Evolutionary conservation across 2,329 filamentous ascomycete species (phyloP), one percentile per base, ranked within the genome.

Genomic region (Cladosporium sp.): DNA sequence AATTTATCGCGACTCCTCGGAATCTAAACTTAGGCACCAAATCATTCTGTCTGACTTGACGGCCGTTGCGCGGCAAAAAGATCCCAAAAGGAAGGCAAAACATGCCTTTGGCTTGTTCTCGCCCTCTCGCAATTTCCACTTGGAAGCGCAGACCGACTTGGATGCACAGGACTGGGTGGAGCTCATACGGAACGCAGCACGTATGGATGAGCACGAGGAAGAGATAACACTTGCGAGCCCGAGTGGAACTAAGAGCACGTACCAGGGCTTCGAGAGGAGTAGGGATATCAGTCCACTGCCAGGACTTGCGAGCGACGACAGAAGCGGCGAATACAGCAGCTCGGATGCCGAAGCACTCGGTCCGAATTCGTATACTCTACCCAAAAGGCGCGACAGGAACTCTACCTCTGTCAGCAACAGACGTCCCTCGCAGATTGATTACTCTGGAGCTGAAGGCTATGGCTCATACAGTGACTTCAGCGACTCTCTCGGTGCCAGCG

Each of bases 21-120:
- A 97, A 80, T 91, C 90, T 72, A 93, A 93, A 77, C 86, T 99
- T 52, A 90, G 92, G 62, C 90, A 96, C 74, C 93, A 96, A 75
- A 88, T 99, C 73, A 89, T 89, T 74, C 86, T 98, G 46, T 90
- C 91, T 52, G 95, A 99, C 67, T 86, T 98, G 66, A 97, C 93
- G 3, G 93, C 95, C 8, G 92, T 97, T 53, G 91, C 93, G 1
- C 87, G 91, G 66, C 88, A 98, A 69, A 93, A 91, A 73, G 93
- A 96, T 72, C 90, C 92, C 10, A 97, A 96, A 78, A 89, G 93
- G 67, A 93, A 91, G 76, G 89, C 91, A 66, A 86, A 92, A 62
- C 88, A 97, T 76, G 87, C 97, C 67, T 98, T 99, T 76, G 95
- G 91, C 23, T 85, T 98, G 55, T 99, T 97, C 79, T 94, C 93